Percentiles rank a stretch among this genome's conserved stretches.
Evolutionary conservation across 2,329 filamentous ascomycete species (phyloP).

Genomic region (Chaetomiaceae sp.): DNA sequence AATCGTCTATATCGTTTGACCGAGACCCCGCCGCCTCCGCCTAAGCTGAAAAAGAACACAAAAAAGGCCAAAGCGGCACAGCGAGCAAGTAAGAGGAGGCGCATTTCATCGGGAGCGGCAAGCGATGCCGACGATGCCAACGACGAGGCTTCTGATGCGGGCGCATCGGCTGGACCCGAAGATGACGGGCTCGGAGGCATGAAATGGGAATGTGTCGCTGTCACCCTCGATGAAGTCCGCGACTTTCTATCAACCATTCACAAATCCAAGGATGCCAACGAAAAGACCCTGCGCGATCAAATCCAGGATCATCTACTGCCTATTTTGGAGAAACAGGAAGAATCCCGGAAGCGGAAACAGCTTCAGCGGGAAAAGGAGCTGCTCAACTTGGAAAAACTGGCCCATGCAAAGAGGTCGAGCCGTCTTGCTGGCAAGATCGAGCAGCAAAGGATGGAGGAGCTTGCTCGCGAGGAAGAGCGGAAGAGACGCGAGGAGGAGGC

Average conservation of each 20-base stretch:
- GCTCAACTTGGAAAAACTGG: slow-evolving; percentile 76
- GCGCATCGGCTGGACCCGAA: slow-evolving; percentile 33
- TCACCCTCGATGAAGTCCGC: slow-evolving; percentile 73
- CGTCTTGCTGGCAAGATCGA: slow-evolving; percentile 79
- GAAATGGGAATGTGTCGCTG: slow-evolving; percentile 87
- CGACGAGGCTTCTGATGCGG: slow-evolving; percentile 29
- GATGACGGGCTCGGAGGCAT: slow-evolving; percentile 69
- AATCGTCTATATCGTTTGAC: slow-evolving; percentile 86
- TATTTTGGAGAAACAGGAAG: slow-evolving; percentile 72
- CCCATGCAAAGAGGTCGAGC: slow-evolving; percentile 90
- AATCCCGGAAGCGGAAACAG: slow-evolving; percentile 68
- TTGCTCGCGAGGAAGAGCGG: slow-evolving; percentile 64
- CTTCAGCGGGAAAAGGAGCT: slow-evolving; percentile 70
- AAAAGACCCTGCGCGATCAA: slow-evolving; percentile 69
- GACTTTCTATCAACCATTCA: slow-evolving; percentile 65
- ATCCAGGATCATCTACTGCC: slow-evolving; percentile 77
- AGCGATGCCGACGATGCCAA: slow-evolving; percentile 38
- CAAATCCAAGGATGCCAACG: slow-evolving; percentile 77
- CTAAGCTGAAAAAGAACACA: slow-evolving; percentile 60
- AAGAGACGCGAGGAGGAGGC: slow-evolving; percentile 61
- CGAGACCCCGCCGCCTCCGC: slow-evolving; percentile 51
- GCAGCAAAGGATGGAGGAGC: slow-evolving; percentile 68
- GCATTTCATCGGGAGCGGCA: slow-evolving; percentile 43
- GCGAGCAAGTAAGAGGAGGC: slow-evolving; percentile 69
- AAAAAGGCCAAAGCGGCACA: slow-evolving; percentile 60